Base-by-base conservation (phyloP, 2,329 filamentous ascomycete genomes). In the Epicoccum sorghinum region DNA sequence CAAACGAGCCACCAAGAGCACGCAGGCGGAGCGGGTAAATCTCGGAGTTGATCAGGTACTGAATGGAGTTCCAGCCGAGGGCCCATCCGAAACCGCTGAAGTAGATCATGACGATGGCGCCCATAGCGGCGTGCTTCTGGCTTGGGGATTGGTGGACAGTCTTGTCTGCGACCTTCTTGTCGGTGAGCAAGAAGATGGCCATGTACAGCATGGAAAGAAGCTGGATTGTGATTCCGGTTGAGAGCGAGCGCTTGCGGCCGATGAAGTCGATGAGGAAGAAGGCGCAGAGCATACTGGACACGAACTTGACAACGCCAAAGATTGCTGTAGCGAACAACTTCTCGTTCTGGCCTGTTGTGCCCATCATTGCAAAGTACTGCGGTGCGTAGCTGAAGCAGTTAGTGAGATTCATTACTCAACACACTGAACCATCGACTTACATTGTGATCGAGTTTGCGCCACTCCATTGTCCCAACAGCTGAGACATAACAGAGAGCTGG, bases 201-300 rank as follows among this genome's bases (percentile, higher is more conserved):
- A 83, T 79, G 67, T 83, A 84, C 2, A 82, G 68, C 78, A 84
- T 82, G n/a, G 78, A 69, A 9, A 83, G n/a, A 1, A 77, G 67
- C 52, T 83, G 80, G 7, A 79, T 69, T 35, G 61, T 70, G 33
- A 83, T 81, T 7, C 81, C 81, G n/a, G 75, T 73, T 37, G 75
- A 71, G 6, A 83, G 73, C 0, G 80, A 74, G 12, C 80, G 73
- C 74, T 91, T 92, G 54, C 90, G 86, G 4, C 90, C 90, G 60
- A 93, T 86, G 48, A 89, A 86, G 63, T 93, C 90, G 59, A 93
- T 89, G 7, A 93, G 82, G 81, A 93, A 91, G 47, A 92, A 80
- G 0, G 89, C 89, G 70, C 89, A 93, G 35, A 84, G 61, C 29
- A 92, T 69, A 12, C 88, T 84, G 0, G 87, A 82, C 6, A 84